Evolutionary conservation across 2,329 filamentous ascomycete species (phyloP), one percentile per base, ranked within the genome.

Genomic region (Cladophialophora chaetospira): DNA sequence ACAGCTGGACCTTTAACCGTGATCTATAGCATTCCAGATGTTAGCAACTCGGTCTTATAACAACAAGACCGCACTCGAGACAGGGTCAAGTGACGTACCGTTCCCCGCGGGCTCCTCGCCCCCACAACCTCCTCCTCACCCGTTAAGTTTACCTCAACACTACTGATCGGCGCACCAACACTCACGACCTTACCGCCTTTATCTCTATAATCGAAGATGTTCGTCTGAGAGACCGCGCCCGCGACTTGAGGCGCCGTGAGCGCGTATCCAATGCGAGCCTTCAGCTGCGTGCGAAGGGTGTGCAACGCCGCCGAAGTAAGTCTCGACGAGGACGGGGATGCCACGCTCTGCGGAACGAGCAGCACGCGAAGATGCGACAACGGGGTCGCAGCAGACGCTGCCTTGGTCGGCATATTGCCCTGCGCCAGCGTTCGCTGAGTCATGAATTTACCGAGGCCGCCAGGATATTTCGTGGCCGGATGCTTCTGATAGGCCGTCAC

Each of bases 141-240:
- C 4, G 64, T 57, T 59, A 96, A 71, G 67, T 88, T 82, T 35
- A 97, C 71, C 75, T 97, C 93, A 1, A 93, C 82, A 65, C 85
- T 88, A 62, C 88, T 89, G 36, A 94, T 69, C 2, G 93, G 92
- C 8, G 88, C 79, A 2, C 94, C 94, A 68, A 97, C 96, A 71
- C 73, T 73, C 71, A 73, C 74, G 2, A 61, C 62, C 69, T 40
- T 72, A 69, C 36, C 72, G 33, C 73, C 75, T 60, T 81, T 79
- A 63, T 64, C 57, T 46, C 93, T 80, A 72, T 97, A 97, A 70
- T 97, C 93, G 69, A 89, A 95, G 35, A 92, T 81, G 60, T 89
- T 86, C 5, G 89, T 96, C 75, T 97, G 93, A 1, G 88, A 79
- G n/a, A 96, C 83, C 0, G 92, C 88, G 33, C 94, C 94, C 2